Evolutionary conservation across 2,329 filamentous ascomycete genomes (phyloP), one percentile per base, ranked within the genome.

Genomic region (Ophiostoma tasmaniense): DNA sequence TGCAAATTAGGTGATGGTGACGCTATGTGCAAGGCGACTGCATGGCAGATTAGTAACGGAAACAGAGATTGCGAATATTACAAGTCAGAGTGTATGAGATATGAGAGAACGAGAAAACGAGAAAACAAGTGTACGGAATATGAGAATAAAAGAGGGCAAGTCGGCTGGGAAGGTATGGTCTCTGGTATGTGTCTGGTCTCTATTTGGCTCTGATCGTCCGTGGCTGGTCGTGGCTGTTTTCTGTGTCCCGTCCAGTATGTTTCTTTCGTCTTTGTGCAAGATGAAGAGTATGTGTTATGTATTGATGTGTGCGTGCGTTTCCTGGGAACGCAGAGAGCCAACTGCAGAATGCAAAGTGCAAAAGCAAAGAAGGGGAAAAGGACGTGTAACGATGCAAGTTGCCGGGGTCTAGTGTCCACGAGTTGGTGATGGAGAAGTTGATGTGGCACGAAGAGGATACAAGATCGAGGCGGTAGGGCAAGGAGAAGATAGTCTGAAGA

Each of bases 21-120:
- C 69, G 71, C 69, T 68, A 70, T 71, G 70, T 73, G 68, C 72
- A 75, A 77, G 76, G 71, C 72, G 73, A 76, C 79, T 81, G 78
- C 78, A 80, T 78, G 71, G 72, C 71, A 71, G 66, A 35, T 64
- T 22, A 64, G 33, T 37, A 30, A 55, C 20, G 30, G 28, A 35
- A 35, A 20, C 28, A n/a, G 13, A 22, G 3, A 11, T 30, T 13
- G 52, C 67, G 67, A 25, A 45, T 59, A 71, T 71, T 71, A 73
- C 67, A 72, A 11, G 37, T 79, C 74, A 20, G 50, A 25, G 50
- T 11, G 22, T 55, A 55, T 11, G 10, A 33, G 25, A 28, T 55
- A 52, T 52, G n/a, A 52, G 45, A n/a, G 3, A 33, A 71, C 71
- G 71, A 73, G 68, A 72, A 75, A 79, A 74, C 6, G 50, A 25